phyloP scores from a whole-genome alignment of 768 basidiomycete genomes.

The Mycena rosella region DNA sequence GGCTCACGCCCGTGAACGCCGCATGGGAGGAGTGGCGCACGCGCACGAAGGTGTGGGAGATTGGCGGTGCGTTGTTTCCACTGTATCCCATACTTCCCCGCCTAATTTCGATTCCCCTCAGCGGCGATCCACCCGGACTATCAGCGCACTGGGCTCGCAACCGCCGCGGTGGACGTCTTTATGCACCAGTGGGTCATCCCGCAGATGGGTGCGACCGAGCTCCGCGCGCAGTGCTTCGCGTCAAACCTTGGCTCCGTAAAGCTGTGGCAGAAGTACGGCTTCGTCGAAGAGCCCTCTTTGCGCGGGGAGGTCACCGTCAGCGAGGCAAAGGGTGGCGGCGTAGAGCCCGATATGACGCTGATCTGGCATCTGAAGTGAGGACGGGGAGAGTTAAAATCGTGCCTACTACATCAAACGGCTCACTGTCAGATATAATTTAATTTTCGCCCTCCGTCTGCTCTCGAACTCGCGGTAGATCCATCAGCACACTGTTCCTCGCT shows the following conservation, averaged over 20 bases:
- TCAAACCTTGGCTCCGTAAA: conserved; percentile 24
- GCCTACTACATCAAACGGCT: too few relatives aligned
- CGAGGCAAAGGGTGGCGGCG: conserved; percentile 28
- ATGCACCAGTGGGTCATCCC: conserved; percentile 32
- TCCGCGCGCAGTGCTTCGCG: conserved; percentile 22
- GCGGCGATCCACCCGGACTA: conserved; percentile 32
- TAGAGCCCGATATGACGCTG: not conserved
- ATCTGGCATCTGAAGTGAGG: conserved; percentile 21
- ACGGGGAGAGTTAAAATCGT: too few relatives aligned
- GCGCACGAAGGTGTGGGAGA: conserved; percentile 20
- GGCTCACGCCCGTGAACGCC: conserved; percentile 27
- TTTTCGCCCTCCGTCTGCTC: too few relatives aligned
- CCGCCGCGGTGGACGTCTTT: too few relatives aligned
- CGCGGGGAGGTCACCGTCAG: not conserved
- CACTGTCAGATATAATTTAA: too few relatives aligned
- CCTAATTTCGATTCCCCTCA: not conserved
- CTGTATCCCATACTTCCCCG: too few relatives aligned
- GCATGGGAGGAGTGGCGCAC: conserved; percentile 34
- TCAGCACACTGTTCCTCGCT: too few relatives aligned
- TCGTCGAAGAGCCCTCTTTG: conserved; percentile 18
- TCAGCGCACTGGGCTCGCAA: too few relatives aligned
- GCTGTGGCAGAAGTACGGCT: conserved; percentile 37
- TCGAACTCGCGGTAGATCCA: too few relatives aligned
- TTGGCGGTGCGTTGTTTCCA: conserved; percentile 27
- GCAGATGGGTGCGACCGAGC: conserved; percentile 37